These are phyloP conservation scores for Backusella liffmaniae DNA, from an alignment of 192 early-diverging fungal species.

Conservation along the genomic window DNA sequence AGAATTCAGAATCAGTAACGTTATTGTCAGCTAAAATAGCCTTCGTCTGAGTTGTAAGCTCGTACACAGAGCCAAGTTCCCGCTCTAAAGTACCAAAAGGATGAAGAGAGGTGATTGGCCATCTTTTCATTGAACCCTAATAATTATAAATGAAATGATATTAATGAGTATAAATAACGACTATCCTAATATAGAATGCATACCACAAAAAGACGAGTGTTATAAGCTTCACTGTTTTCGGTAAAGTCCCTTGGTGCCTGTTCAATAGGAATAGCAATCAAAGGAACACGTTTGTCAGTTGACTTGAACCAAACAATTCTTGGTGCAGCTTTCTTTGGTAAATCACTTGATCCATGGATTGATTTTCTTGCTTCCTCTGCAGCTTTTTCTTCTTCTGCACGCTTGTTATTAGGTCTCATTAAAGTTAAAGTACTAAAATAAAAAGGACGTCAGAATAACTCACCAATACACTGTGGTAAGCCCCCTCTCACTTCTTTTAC, in stretches of 20 bases:
- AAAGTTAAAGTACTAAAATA: slow-evolving; percentile 33
- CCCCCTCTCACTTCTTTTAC: no score
- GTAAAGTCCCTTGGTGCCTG: slow-evolving; percentile 67
- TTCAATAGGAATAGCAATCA: slow-evolving; percentile 73
- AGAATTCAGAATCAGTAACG: slow-evolving; percentile 67
- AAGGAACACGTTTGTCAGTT: slow-evolving; percentile 76
- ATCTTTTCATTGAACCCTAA: slow-evolving; percentile 60
- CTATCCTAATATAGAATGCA: slow-evolving; percentile 5
- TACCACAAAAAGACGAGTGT: slow-evolving; percentile 56
- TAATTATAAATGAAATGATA: slow-evolving; percentile 19
- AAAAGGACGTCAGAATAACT: not conserved
- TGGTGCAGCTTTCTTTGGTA: slow-evolving; percentile 45
- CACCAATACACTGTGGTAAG: not conserved
- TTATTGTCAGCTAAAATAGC: slow-evolving; percentile 79
- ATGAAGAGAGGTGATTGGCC: slow-evolving; percentile 64
- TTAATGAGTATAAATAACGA: slow-evolving; percentile 3
- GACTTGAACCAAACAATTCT: slow-evolving; percentile 81
- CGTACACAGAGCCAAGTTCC: slow-evolving; percentile 73
- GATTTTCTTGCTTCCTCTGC: slow-evolving; percentile 31
- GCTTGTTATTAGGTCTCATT: slow-evolving; percentile 41
- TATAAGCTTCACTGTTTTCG: slow-evolving; percentile 55
- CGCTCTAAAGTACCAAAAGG: slow-evolving; percentile 70
- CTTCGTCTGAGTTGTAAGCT: slow-evolving; percentile 75
- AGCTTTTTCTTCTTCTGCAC: slow-evolving; percentile 38
- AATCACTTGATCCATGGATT: slow-evolving; percentile 30